Evolutionary conservation across 768 basidiomycete genomes (phyloP).

Genomic region (Leccinum olivaceopallidum): DNA sequence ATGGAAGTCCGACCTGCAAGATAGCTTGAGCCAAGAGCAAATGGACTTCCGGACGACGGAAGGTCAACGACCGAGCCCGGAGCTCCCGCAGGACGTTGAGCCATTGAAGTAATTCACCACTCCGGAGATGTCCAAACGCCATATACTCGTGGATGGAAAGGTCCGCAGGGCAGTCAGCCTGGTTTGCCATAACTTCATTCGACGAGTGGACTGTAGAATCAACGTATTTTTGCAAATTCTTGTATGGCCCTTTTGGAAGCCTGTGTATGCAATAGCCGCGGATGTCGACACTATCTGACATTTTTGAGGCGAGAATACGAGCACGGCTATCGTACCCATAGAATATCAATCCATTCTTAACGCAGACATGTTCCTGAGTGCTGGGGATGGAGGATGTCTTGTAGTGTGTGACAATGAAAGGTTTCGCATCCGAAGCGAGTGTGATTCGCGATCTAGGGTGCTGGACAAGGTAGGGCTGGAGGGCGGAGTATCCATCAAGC

Average conservation of each 20-base stretch:
- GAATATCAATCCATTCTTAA: slow-evolving; percentile 37
- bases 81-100: slow-evolving; percentile 39
- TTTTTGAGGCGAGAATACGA: slow-evolving; percentile 15
- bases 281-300: slow-evolving; percentile 18
- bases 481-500: slow-evolving; percentile 15
- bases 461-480: slow-evolving; percentile 13
- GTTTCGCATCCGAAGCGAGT: slow-evolving; percentile 27
- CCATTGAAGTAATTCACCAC: slow-evolving; percentile 49
- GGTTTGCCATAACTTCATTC: slow-evolving; percentile 44
- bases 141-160: slow-evolving; percentile 47
- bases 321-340: slow-evolving; percentile 30
- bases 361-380: slow-evolving; percentile 19
- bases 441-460: slow-evolving; percentile 24
- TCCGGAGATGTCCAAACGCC: slow-evolving; percentile 46
- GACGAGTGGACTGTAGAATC: slow-evolving; percentile 37
- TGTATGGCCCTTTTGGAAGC: slow-evolving; percentile 37
- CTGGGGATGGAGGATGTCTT: slow-evolving; percentile 15
- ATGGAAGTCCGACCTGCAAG: too few species aligned
- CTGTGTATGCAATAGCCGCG: slow-evolving; percentile 32
- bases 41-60: too few species aligned
- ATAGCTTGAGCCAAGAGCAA: too few species aligned
- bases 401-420: slow-evolving; percentile 22
- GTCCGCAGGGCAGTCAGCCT: slow-evolving; percentile 40
- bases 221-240: slow-evolving; percentile 37
- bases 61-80: too few species aligned